phyloP scores from a whole-genome alignment of 106 monocot genomes.

The Platanthera zijinensis region DNA sequence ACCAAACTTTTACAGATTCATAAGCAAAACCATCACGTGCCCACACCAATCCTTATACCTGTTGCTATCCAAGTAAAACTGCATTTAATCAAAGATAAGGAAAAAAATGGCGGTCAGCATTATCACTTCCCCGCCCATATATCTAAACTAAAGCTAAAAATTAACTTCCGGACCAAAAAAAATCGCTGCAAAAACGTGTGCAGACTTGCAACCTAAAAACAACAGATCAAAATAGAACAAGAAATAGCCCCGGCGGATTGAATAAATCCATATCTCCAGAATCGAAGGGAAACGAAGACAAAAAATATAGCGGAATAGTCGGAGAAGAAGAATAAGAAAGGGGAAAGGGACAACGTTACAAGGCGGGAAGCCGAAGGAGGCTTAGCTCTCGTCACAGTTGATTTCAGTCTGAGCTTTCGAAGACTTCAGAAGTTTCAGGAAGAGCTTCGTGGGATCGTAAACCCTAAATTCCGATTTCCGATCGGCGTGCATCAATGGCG shows the following conservation, averaged over 20 bases:
- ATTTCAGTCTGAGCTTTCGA: background rate
- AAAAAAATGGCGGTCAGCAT: background rate
- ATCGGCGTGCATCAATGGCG: too few relatives aligned
- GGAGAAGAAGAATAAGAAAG: background rate
- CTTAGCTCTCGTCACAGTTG: background rate
- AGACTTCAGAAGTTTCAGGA: background rate
- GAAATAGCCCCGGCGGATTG: background rate
- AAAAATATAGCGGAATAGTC: background rate
- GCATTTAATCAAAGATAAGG: too few relatives aligned
- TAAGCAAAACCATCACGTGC: background rate
- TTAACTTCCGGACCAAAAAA: background rate
- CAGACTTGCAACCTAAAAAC: background rate
- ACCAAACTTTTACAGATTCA: background rate
- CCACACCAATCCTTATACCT: background rate
- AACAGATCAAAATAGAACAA: background rate
- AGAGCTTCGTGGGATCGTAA: too few relatives aligned
- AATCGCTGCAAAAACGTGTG: background rate
- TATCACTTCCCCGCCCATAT: background rate
- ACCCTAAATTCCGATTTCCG: too few relatives aligned
- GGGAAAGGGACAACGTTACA: background rate
- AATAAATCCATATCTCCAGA: background rate
- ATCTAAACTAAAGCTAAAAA: background rate
- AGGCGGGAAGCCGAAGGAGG: background rate
- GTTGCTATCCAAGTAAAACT: background rate
- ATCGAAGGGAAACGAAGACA: background rate